Conservation (phyloP, 169 alveolate species). For the Eimeria acervulina region DNA sequence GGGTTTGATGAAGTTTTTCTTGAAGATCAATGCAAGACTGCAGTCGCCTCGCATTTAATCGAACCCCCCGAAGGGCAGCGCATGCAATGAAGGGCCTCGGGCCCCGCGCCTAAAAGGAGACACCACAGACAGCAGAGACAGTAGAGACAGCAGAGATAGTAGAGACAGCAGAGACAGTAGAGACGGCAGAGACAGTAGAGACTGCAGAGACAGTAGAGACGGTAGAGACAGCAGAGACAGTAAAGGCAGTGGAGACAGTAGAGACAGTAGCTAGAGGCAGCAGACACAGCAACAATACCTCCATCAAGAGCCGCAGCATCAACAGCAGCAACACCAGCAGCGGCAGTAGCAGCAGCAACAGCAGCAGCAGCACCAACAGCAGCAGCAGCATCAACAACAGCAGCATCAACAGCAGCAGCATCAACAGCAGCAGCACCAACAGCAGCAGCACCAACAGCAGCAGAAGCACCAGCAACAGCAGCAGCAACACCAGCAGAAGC, state of each 20-base stretch:
- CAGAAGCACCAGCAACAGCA: not conserved
- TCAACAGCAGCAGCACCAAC: too few relatives aligned
- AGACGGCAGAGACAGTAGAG: too few relatives aligned
- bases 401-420: too few relatives aligned
- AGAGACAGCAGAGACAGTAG: too few relatives aligned
- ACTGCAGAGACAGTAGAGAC: too few relatives aligned
- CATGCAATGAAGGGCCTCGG: conserved; percentile 89
- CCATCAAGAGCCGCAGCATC: not conserved
- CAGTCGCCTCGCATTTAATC: conserved; percentile 93
- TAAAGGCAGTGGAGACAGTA: not conserved
- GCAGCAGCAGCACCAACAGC: conserved; percentile 30
- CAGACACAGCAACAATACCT: not conserved
- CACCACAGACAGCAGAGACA: not conserved
- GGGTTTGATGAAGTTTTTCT: conserved; percentile 98
- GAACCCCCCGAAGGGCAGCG: conserved; percentile 96
- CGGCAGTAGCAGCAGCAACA: conserved; percentile 45
- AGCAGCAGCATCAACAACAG: not conserved
- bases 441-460: too few relatives aligned
- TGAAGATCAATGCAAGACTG: conserved; percentile 98
- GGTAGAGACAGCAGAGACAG: not conserved
- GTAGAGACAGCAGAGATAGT: too few relatives aligned
- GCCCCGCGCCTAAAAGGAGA: conserved; percentile 80
- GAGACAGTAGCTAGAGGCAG: not conserved
- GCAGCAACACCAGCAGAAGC: conserved; percentile 44
- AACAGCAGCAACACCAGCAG: conserved; percentile 39